Percentiles rank a stretch among this genome's conserved stretches.
Evolutionary conservation across 1,139 yeast genomes (phyloP).

Genomic region (Tardiomyces depauwii): DNA sequence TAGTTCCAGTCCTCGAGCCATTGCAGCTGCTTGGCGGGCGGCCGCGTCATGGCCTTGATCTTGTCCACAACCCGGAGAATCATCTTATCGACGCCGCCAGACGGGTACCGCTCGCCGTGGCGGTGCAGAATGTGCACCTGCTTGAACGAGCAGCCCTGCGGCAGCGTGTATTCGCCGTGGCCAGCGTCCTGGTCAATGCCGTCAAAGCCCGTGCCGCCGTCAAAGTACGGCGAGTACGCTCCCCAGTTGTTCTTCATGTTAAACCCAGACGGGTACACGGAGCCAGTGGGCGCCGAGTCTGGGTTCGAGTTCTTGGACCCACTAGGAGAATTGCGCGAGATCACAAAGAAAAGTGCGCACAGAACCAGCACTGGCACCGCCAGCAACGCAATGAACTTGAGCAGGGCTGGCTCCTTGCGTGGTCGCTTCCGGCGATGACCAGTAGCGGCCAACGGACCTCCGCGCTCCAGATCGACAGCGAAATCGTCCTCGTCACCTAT

Average conservation of each 20-base stretch:
- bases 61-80: constrained; percentile 21
- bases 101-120: constrained; percentile 33
- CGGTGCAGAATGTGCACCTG: constrained; percentile 34
- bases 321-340: constrained; percentile 12
- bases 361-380: constrained; percentile 18
- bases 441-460: not conserved
- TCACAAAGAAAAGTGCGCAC: constrained; percentile 15
- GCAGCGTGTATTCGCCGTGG: constrained; percentile 19
- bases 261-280: constrained; percentile 26
- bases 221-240: constrained; percentile 30
- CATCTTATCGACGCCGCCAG: constrained; percentile 19
- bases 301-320: constrained; percentile 21
- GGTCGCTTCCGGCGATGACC: not conserved
- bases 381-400: constrained; percentile 8
- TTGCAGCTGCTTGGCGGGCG: constrained; percentile 15
- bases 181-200: constrained; percentile 19
- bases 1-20: constrained; percentile 29
- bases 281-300: constrained; percentile 31
- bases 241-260: constrained; percentile 34
- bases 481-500: too few species aligned
- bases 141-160: constrained; percentile 18
- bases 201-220: constrained; percentile 25
- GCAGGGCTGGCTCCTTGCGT: not conserved
- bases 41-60: constrained; percentile 19
- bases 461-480: not conserved